Conservation (phyloP, 2,329 filamentous ascomycete genomes). For the Sporothrix dimorphospora region DNA sequence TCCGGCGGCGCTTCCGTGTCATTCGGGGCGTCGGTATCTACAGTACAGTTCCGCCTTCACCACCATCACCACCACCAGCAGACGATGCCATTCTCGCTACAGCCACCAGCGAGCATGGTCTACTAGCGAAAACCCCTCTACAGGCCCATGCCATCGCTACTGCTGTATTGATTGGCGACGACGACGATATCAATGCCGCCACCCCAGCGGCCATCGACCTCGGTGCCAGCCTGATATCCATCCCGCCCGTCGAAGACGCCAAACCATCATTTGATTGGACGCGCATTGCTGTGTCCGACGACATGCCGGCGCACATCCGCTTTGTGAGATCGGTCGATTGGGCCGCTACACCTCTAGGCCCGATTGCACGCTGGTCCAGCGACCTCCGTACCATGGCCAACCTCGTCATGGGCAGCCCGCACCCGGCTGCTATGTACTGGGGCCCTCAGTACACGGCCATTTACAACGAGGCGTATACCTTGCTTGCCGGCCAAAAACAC, state of each 20-base stretch:
- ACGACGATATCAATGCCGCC: neutral
- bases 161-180: neutral
- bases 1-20: constrained; percentile 70
- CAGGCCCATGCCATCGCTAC: neutral
- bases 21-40: constrained; percentile 56
- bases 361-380: constrained; percentile 72
- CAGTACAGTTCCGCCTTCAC: constrained; percentile 38
- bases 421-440: constrained; percentile 80
- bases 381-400: constrained; percentile 80
- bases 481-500: constrained; percentile 76
- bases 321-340: constrained; percentile 75
- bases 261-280: constrained; percentile 79
- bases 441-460: constrained; percentile 70
- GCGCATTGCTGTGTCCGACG: constrained; percentile 63
- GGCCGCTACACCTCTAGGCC: constrained; percentile 72
- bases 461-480: constrained; percentile 73
- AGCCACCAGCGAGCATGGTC: neutral
- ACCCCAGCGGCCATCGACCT: neutral
- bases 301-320: constrained; percentile 70
- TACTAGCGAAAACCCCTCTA: neutral
- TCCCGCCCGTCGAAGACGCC: constrained; percentile 37
- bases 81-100: neutral
- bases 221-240: neutral
- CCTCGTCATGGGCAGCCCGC: constrained; percentile 76
- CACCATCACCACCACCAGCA: constrained; percentile 46